Evolutionary conservation across 192 early-diverging fungal species (phyloP).

Genomic region (Entophlyctis luteolus): DNA sequence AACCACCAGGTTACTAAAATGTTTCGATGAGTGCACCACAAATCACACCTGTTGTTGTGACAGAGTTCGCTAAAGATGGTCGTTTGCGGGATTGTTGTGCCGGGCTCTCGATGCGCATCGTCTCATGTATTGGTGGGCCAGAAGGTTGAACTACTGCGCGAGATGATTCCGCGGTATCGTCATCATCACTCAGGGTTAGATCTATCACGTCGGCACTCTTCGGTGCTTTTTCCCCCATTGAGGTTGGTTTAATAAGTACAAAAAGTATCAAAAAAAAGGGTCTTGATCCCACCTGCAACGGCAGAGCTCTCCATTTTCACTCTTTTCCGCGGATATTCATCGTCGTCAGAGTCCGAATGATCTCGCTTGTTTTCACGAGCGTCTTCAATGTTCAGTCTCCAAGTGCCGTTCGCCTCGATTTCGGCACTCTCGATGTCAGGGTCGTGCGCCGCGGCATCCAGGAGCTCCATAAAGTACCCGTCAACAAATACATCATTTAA

Average conservation of each 20-base stretch:
- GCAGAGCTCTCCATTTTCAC: not conserved
- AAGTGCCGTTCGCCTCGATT: constrained; percentile 9
- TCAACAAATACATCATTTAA: constrained; percentile 26
- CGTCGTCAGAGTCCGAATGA: constrained; percentile 4
- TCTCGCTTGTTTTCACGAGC: not conserved
- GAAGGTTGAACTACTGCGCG: no score
- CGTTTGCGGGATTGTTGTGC: no score
- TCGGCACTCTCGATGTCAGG: constrained; percentile 15
- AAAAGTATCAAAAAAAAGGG: not conserved
- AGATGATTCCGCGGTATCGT: no score
- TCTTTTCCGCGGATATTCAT: not conserved
- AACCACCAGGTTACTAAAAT: no score
- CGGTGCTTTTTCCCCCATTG: not conserved
- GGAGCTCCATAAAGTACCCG: constrained; percentile 21
- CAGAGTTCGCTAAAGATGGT: no score
- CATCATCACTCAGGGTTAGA: constrained; percentile 20
- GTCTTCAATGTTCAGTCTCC: constrained; percentile 9
- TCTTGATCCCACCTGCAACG: not conserved
- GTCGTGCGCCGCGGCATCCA: not conserved
- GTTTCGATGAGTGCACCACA: no score
- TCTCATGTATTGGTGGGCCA: no score
- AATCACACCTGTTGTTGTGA: no score
- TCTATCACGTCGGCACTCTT: not conserved
- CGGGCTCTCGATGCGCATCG: no score
- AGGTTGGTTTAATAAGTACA: not conserved